Evolutionary conservation across 2,329 filamentous ascomycete genomes (phyloP), one percentile per base, ranked within the genome.

Genomic region (Botrytis tulipae): DNA sequence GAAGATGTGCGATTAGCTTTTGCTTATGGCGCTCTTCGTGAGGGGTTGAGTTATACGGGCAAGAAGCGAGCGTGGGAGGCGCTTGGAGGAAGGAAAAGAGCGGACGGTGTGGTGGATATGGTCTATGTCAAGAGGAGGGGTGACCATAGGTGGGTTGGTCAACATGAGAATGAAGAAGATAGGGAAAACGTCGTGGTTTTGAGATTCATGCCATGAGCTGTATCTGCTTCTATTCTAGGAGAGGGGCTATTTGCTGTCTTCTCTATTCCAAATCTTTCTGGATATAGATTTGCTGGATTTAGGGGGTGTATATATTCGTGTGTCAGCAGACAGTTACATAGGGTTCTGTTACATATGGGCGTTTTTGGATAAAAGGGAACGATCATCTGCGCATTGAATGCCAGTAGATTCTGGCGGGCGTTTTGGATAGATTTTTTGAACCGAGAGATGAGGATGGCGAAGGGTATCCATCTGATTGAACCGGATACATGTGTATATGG

Each of bases 1-100:
- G 74, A 75, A 22, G 78, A 78, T 22, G 77, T 80, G 8, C 70
- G 76, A 2, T 74, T 79, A 40, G 75, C 73, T 59, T 87, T 85
- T 75, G 83, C 83, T 66, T 85, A 87, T 76, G 86, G 86, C 4
- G 85, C 85, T 8, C 83, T 86, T 74, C 81, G 86, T 8, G 83
- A 84, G 37, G 84, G 82, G 46, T 80, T 88, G 20, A 80, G 83
- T 65, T 82, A 83, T 76, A 86, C 85, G 0, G 86, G 86, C 5
- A 83, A 83, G 72, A 88, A 88, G 81, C 84, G 84, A 61, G 83
- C 84, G 48, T 88, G 86, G 86, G 85, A 88, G 62, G 79, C 89
- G 10, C 82, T 87, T 70, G 86, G 88, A 73, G 84, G 86, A 0
- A 82, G 80, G 3, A 78, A 85, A 32, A 84, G 85, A 60, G 81